These are phyloP conservation scores for Phytophthora sp. DNA, from an alignment of 352 stramenopile genomes.

Conservation along the genomic window DNA sequence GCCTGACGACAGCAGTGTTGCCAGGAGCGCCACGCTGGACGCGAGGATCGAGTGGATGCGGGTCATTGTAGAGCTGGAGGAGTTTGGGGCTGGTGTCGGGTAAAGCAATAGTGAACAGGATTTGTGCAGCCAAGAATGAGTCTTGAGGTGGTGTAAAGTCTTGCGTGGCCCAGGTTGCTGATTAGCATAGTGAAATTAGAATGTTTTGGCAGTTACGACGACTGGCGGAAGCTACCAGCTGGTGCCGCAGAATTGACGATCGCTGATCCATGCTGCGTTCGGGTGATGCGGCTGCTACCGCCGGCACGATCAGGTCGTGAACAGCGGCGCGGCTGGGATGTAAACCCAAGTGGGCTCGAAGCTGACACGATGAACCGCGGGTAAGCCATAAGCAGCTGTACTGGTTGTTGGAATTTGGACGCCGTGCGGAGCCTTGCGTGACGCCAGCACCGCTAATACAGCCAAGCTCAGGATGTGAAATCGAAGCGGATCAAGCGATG, in stretches of 20 bases:
- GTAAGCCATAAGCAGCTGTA: too few species aligned
- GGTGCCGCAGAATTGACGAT: not conserved
- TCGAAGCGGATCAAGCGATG: too few species aligned
- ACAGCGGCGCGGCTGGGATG: conserved; percentile 8
- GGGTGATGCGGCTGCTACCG: not conserved
- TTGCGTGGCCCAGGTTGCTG: conserved; percentile 9
- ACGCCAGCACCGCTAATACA: too few species aligned
- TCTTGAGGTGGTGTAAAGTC: conserved; percentile 35
- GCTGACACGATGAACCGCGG: too few species aligned
- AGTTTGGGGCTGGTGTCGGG: conserved; percentile 5
- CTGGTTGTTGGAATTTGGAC: too few species aligned
- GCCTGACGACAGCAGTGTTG: conserved; percentile 24
- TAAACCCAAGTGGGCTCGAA: too few species aligned
- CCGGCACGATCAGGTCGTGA: conserved; percentile 4
- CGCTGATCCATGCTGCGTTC: conserved; percentile 6
- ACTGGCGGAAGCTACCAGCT: conserved; percentile 12
- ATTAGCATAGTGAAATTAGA: conserved; percentile 15
- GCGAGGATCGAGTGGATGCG: conserved; percentile 34
- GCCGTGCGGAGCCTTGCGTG: too few species aligned
- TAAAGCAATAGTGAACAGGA: conserved; percentile 34
- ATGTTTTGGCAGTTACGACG: conserved; percentile 16
- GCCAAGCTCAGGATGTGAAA: too few species aligned
- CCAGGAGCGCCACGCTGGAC: conserved; percentile 22
- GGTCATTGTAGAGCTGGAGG: conserved; percentile 12
- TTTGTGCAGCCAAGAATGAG: too few species aligned